Percentiles rank a stretch among this genome's conserved stretches.
Conservation (phyloP, 306 rosid genomes). For the Potentilla sterilis region DNA sequence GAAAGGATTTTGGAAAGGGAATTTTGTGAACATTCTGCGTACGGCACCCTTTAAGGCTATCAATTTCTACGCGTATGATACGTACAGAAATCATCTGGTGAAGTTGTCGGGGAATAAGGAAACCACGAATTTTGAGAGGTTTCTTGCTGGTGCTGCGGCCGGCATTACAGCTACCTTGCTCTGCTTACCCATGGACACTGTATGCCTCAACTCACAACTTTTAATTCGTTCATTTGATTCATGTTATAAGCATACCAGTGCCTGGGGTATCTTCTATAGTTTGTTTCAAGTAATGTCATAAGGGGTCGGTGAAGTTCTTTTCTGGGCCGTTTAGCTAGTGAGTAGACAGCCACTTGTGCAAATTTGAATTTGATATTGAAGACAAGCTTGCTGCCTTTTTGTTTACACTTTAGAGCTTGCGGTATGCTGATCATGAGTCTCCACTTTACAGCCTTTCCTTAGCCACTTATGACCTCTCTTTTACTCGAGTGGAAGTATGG, state of each 20-base stretch:
- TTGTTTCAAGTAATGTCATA: neutral
- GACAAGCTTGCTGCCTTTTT: neutral
- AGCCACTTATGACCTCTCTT: neutral
- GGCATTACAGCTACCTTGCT: constrained; percentile 85
- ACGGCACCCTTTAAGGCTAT: constrained; percentile 95
- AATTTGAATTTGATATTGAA: neutral
- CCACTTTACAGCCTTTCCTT: no score
- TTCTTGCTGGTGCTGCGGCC: constrained; percentile 94
- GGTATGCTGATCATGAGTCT: neutral
- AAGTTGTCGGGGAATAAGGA: constrained; percentile 62
- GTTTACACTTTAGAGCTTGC: neutral
- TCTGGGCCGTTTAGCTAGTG: neutral
- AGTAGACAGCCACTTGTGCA: neutral
- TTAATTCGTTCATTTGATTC: neutral
- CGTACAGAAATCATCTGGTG: constrained; percentile 73
- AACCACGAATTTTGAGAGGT: constrained; percentile 86
- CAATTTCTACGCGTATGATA: constrained; percentile 85
- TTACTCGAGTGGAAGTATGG: neutral
- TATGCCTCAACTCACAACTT: constrained; percentile 38
- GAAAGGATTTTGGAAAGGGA: constrained; percentile 97
- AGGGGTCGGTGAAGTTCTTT: neutral
- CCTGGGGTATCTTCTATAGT: neutral
- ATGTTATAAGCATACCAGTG: neutral
- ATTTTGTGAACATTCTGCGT: constrained; percentile 85
- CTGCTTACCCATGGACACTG: constrained; percentile 96